These are phyloP conservation scores for Hymenoscyphus scutula DNA, from an alignment of 2,329 filamentous ascomycete genomes.

Conservation along the genomic window DNA sequence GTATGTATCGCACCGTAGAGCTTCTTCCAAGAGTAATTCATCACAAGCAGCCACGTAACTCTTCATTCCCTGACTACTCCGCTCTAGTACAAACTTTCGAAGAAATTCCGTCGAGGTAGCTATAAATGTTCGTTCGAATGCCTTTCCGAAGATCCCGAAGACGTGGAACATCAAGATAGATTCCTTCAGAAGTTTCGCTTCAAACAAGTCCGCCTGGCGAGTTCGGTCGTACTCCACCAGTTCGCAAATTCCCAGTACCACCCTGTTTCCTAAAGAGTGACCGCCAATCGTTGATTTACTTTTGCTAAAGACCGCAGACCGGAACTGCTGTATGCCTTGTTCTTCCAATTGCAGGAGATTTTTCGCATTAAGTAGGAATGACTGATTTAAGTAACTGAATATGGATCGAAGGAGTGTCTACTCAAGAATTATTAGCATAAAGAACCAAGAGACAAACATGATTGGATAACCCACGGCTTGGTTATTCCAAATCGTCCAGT, in stretches of 20 bases:
- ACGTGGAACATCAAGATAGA: constrained; percentile 80
- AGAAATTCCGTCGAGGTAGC: constrained; percentile 67
- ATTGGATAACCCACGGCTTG: constrained; percentile 60
- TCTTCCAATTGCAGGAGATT: constrained; percentile 73
- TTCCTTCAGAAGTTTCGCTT: constrained; percentile 66
- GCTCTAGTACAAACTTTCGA: constrained; percentile 63
- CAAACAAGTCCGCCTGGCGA: constrained; percentile 52
- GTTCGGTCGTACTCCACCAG: constrained; percentile 71
- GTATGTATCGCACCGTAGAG: constrained; percentile 73
- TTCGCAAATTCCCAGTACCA: constrained; percentile 64
- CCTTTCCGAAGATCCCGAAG: constrained; percentile 74
- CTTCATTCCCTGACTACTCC: constrained; percentile 62
- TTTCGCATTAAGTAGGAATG: constrained; percentile 75
- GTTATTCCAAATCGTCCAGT: constrained; percentile 76
- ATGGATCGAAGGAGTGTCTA: constrained; percentile 78
- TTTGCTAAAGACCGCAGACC: constrained; percentile 49
- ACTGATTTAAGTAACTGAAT: constrained; percentile 91
- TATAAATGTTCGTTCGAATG: constrained; percentile 78
- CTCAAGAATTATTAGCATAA: constrained; percentile 17
- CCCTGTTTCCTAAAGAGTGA: constrained; percentile 40
- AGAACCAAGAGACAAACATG: neutral
- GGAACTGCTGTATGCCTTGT: constrained; percentile 74
- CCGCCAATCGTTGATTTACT: constrained; percentile 33
- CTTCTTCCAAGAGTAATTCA: constrained; percentile 68
- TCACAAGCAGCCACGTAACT: constrained; percentile 73